Evolutionary conservation across 352 stramenopile genomes (phyloP).

Genomic region (Phytophthora uliginosa): DNA sequence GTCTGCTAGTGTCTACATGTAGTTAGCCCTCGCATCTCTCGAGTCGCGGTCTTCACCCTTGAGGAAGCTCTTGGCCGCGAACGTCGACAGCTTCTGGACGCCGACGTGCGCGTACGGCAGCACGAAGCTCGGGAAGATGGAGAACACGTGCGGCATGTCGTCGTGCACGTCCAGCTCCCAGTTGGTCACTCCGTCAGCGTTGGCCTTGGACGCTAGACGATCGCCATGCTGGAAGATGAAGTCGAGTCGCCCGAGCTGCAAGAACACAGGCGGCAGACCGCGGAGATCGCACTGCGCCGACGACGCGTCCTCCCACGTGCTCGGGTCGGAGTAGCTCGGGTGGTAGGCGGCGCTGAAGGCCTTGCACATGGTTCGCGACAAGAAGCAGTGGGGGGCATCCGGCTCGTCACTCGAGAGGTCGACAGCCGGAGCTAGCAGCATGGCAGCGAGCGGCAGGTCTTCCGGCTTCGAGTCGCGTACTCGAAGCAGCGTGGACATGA

Average conservation of each 20-base stretch:
- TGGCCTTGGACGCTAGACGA: slow-evolving; percentile 36
- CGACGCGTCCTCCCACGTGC: slow-evolving; percentile 35
- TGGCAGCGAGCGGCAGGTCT: slow-evolving; percentile 34
- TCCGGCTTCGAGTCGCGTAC: slow-evolving; percentile 34
- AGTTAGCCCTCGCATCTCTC: slow-evolving; percentile 1
- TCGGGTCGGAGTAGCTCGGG: slow-evolving; percentile 17
- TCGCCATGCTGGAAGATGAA: slow-evolving; percentile 33
- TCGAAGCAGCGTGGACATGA: slow-evolving; percentile 56
- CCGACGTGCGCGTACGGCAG: slow-evolving; percentile 36
- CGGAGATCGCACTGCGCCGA: slow-evolving; percentile 46
- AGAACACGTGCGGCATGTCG: slow-evolving; percentile 46
- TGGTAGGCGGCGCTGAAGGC: slow-evolving; percentile 24
- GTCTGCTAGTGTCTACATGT: no score
- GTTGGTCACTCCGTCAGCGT: slow-evolving; percentile 22
- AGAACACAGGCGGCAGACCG: slow-evolving; percentile 42
- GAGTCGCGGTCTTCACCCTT: slow-evolving; percentile 3
- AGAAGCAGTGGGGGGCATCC: slow-evolving; percentile 25
- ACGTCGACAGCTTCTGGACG: slow-evolving; percentile 27
- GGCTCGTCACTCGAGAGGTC: slow-evolving; percentile 42
- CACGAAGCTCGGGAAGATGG: slow-evolving; percentile 40
- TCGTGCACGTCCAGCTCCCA: slow-evolving; percentile 43
- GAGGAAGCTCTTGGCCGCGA: slow-evolving; percentile 29
- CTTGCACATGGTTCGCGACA: slow-evolving; percentile 22
- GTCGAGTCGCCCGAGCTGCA: slow-evolving; percentile 48
- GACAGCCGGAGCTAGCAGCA: slow-evolving; percentile 42